phyloP scores from a whole-genome alignment of 192 early-diverging fungal species.

The Borealophlyctis nickersoniae region DNA sequence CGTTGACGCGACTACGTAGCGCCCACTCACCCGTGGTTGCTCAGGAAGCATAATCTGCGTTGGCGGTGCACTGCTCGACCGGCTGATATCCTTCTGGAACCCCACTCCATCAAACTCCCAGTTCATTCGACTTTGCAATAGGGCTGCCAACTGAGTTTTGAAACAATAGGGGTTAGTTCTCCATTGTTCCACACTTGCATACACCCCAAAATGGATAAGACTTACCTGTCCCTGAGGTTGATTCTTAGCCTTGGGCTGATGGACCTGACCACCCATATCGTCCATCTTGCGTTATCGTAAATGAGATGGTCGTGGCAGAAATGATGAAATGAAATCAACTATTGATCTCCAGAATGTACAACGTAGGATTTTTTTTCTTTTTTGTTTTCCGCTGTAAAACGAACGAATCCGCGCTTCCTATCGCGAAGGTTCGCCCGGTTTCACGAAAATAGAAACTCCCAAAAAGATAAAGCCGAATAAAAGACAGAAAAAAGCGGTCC shows the following conservation, averaged over 20 bases:
- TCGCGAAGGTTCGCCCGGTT: too few species aligned
- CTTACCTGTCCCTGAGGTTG: conserved; percentile 67
- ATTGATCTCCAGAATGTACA: too few species aligned
- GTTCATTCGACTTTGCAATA: conserved; percentile 34
- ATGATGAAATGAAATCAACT: too few species aligned
- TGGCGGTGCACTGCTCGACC: conserved; percentile 76
- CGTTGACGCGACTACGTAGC: too few species aligned
- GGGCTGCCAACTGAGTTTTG: conserved; percentile 35
- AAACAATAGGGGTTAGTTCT: background rate
- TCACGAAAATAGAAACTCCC: too few species aligned
- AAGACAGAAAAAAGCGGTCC: background rate
- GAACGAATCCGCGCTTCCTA: too few species aligned
- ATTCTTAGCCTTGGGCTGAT: conserved; percentile 67
- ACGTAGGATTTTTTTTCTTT: too few species aligned
- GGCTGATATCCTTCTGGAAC: conserved; percentile 46
- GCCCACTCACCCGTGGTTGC: conserved; percentile 19
- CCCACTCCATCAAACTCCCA: conserved; percentile 28
- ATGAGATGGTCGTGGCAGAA: background rate
- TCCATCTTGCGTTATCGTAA: conserved; percentile 3
- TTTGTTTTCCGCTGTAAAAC: too few species aligned
- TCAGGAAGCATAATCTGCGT: conserved; percentile 59
- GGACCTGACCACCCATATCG: conserved; percentile 33
- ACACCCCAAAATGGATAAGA: background rate
- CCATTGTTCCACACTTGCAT: background rate
- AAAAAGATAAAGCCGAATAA: background rate